Conservation (phyloP, 768 basidiomycete genomes). For the Baorangia bicolor region DNA sequence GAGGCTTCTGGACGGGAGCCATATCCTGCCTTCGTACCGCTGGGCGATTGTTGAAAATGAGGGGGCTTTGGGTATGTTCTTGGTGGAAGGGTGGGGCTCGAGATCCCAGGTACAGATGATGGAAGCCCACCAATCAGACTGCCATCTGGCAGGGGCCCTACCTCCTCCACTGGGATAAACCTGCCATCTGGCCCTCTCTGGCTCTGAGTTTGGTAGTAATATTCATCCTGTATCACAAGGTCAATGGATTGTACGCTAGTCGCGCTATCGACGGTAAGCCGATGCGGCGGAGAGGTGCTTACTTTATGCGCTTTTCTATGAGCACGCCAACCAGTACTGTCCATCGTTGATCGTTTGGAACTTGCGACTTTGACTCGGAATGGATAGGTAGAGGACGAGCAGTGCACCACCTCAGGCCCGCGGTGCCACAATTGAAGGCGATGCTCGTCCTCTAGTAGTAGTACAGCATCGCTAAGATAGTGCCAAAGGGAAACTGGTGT, state of each 20-base stretch:
- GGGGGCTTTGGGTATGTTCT: slow-evolving; percentile 29
- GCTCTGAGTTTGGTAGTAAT: slow-evolving; percentile 24
- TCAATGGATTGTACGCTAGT: background rate
- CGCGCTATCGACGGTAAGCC: background rate
- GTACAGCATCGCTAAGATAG: too few species aligned
- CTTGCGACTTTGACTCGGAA: background rate
- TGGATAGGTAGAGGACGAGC: background rate
- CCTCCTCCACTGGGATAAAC: slow-evolving; percentile 54
- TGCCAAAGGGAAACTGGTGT: background rate
- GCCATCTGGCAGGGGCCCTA: slow-evolving; percentile 59
- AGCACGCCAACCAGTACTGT: slow-evolving; percentile 76
- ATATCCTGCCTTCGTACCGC: slow-evolving; percentile 31
- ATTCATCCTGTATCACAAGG: slow-evolving; percentile 33
- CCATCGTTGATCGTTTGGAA: slow-evolving; percentile 45
- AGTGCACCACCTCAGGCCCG: background rate
- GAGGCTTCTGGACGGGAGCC: slow-evolving; percentile 15
- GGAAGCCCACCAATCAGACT: slow-evolving; percentile 57
- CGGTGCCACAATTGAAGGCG: background rate
- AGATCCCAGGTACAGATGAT: slow-evolving; percentile 28
- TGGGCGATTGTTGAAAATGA: slow-evolving; percentile 4
- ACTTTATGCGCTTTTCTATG: slow-evolving; percentile 60
- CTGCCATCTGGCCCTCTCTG: slow-evolving; percentile 49
- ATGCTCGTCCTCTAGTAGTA: background rate
- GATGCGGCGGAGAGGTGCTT: slow-evolving; percentile 11
- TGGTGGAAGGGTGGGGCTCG: slow-evolving; percentile 47